Conservation (phyloP, 345 rosid species). For the Iberis pinnata region DNA sequence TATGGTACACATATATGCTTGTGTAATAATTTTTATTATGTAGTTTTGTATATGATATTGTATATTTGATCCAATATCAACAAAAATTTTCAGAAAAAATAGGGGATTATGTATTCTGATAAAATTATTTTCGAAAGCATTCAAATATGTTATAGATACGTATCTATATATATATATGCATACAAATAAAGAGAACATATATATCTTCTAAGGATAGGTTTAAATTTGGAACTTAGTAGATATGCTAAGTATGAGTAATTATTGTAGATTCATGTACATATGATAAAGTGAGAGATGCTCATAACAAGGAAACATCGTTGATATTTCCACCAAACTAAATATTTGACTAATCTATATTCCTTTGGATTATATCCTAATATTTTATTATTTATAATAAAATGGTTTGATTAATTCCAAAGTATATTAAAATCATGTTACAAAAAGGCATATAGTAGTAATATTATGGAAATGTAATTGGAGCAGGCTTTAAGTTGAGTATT, state of each 20-base stretch:
- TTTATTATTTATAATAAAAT: background rate
- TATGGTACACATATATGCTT: too few relatives aligned
- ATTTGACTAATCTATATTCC: slow-evolving; percentile 8
- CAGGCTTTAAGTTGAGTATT: too few relatives aligned
- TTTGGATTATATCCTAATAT: slow-evolving; percentile 13
- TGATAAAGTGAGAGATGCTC: background rate
- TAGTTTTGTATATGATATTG: too few relatives aligned
- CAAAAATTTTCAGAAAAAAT: background rate
- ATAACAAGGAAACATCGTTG: slow-evolving; percentile 14
- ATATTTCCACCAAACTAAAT: slow-evolving; percentile 9
- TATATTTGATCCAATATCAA: too few relatives aligned
- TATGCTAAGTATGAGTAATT: slow-evolving; percentile 4
- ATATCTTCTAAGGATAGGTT: slow-evolving; percentile 11
- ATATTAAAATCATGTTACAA: too few relatives aligned
- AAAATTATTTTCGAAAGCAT: background rate
- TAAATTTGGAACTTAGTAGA: slow-evolving; percentile 14
- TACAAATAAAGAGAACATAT: background rate
- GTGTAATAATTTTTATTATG: too few relatives aligned
- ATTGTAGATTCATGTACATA: slow-evolving; percentile 23
- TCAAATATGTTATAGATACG: background rate
- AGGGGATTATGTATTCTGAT: background rate
- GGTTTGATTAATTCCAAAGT: too few relatives aligned
- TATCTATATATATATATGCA: background rate
- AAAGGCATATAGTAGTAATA: too few relatives aligned
- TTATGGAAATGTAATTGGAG: too few relatives aligned